These are phyloP conservation scores for Euphorbia schlechtendalii DNA, from an alignment of 441 rosid species.

Conservation along the genomic window DNA sequence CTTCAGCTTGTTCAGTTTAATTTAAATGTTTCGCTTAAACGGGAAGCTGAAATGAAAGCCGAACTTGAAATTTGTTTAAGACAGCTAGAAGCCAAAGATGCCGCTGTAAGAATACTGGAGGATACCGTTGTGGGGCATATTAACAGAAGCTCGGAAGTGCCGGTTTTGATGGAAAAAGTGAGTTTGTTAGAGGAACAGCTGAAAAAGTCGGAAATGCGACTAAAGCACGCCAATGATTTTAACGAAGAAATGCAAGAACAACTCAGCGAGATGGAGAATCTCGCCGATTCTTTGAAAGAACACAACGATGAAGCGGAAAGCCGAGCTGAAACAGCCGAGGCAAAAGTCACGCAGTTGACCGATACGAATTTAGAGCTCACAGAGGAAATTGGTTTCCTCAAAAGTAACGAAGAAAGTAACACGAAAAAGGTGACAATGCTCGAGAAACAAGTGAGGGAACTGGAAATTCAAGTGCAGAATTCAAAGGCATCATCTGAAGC, in stretches of 20 bases:
- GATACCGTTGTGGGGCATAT: slow-evolving; percentile 31
- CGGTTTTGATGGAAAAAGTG: slow-evolving; percentile 44
- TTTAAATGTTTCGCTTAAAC: slow-evolving; percentile 48
- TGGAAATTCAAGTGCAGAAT: slow-evolving; percentile 60
- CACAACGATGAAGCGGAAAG: slow-evolving; percentile 56
- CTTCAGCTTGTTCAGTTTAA: slow-evolving; percentile 68
- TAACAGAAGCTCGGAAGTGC: slow-evolving; percentile 43
- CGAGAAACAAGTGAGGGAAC: slow-evolving; percentile 80
- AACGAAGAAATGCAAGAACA: slow-evolving; percentile 60
- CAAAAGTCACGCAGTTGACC: slow-evolving; percentile 52
- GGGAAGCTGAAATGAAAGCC: slow-evolving; percentile 52
- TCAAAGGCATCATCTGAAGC: slow-evolving; percentile 72
- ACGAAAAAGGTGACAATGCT: slow-evolving; percentile 62
- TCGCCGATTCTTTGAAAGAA: slow-evolving; percentile 61
- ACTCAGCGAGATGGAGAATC: slow-evolving; percentile 57
- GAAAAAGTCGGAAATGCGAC: slow-evolving; percentile 38
- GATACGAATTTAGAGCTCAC: slow-evolving; percentile 69
- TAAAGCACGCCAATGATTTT: slow-evolving; percentile 37
- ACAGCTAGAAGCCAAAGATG: slow-evolving; percentile 46
- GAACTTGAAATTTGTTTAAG: slow-evolving; percentile 40
- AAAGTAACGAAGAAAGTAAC: slow-evolving; percentile 44
- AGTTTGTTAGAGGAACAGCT: slow-evolving; percentile 57
- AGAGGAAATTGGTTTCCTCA: slow-evolving; percentile 74
- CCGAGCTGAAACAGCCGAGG: slow-evolving; percentile 64
- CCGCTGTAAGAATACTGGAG: slow-evolving; percentile 46